A percentile compares a stretch with the other conserved stretches of the same genome.
Evolutionary conservation across 805 yeast species (phyloP).

Genomic region (Zygosaccharomyces bailii): DNA sequence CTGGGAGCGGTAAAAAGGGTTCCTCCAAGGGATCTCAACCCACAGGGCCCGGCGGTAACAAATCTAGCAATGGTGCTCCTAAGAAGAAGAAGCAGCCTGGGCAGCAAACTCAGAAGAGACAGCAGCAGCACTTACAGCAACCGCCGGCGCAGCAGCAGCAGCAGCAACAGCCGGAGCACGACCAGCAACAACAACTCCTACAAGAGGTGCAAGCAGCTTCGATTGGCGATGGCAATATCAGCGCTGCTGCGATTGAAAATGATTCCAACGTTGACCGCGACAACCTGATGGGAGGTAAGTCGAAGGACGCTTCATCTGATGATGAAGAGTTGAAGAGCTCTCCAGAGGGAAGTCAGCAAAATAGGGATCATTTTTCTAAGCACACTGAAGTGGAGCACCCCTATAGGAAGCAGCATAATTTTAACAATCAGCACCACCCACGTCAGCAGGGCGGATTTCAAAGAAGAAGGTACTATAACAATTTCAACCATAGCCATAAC

Average conservation of each 20-base stretch:
- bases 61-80: slow-evolving; percentile 13
- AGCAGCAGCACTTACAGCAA: slow-evolving; percentile 8
- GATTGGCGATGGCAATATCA: not conserved
- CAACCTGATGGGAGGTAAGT: not conserved
- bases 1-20: slow-evolving; percentile 18
- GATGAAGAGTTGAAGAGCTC: slow-evolving; percentile 3
- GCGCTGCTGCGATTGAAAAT: not conserved
- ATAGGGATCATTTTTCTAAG: slow-evolving; percentile 5
- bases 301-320: not conserved
- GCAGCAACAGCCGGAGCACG: slow-evolving; percentile 11
- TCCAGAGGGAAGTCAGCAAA: slow-evolving; percentile 8
- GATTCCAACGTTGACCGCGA: not conserved
- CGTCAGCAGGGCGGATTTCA: slow-evolving; percentile 18
- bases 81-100: slow-evolving; percentile 20
- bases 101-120: slow-evolving; percentile 13
- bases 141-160: slow-evolving; percentile 6
- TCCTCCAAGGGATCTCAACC: slow-evolving; percentile 11
- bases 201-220: not conserved
- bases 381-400: slow-evolving; percentile 9
- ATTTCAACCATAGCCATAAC: slow-evolving; percentile 10
- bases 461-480: slow-evolving; percentile 26
- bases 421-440: slow-evolving; percentile 15
- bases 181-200: not conserved
- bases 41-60: slow-evolving; percentile 8
- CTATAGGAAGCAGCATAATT: slow-evolving; percentile 13